Conservation (phyloP, 2,329 filamentous ascomycete genomes). For the Monosporascus sp. region DNA sequence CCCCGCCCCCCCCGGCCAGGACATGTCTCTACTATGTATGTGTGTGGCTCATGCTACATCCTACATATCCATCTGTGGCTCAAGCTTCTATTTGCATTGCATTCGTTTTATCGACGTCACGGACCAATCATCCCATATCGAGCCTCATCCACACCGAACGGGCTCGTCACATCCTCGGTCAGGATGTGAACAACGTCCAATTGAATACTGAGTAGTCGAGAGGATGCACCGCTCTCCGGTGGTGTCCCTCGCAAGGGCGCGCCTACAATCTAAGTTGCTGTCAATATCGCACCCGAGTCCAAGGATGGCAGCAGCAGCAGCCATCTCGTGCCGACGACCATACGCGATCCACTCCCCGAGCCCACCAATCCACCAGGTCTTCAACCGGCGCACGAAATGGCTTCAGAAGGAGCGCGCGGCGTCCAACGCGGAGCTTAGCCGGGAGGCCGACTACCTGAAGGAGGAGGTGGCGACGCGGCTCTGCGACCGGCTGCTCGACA, state of each 20-base stretch:
- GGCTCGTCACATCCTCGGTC: constrained; percentile 6
- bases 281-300: constrained; percentile 5
- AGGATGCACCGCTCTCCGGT: constrained; percentile 25
- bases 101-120: constrained; percentile 9
- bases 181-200: constrained; percentile 20
- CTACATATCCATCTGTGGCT: constrained; percentile 8
- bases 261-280: too few species aligned
- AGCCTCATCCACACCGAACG: not conserved
- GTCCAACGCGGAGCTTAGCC: constrained; percentile 61
- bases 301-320: constrained; percentile 4
- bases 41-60: not conserved
- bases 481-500: constrained; percentile 83
- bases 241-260: not conserved
- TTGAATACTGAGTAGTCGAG: constrained; percentile 5
- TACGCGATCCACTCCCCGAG: constrained; percentile 79
- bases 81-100: constrained; percentile 7
- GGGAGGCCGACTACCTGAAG: constrained; percentile 85
- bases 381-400: constrained; percentile 84
- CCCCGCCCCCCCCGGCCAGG: too few species aligned
- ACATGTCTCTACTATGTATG: too few species aligned
- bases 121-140: not conserved
- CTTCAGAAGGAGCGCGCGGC: constrained; percentile 87
- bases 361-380: constrained; percentile 78
- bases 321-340: constrained; percentile 35
- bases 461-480: constrained; percentile 85